phyloP scores from a whole-genome alignment of 495 filamentous ascomycete species.

The Talaromyces borbonicus region DNA sequence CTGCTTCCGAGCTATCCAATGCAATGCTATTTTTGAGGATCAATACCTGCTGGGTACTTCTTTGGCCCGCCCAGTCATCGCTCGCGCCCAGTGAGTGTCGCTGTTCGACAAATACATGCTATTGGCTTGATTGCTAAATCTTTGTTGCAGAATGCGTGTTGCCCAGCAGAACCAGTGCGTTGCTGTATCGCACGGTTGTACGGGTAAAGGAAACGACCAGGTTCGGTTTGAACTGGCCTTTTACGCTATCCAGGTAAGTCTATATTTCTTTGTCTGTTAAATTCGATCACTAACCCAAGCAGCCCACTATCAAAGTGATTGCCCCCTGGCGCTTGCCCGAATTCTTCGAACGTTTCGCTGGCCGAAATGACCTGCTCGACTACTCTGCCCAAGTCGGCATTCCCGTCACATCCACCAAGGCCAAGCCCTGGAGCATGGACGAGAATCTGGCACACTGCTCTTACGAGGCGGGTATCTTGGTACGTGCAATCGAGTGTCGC shows the following conservation, averaged over 20 bases:
- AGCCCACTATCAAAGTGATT: conserved; percentile 75
- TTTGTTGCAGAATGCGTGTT: conserved; percentile 30
- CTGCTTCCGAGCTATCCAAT: conserved; percentile 78
- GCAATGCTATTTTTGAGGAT: conserved; percentile 82
- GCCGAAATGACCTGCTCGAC: conserved; percentile 80
- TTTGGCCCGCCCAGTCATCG: conserved; percentile 83
- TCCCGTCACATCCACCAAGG: conserved; percentile 80
- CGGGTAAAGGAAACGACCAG: conserved; percentile 42
- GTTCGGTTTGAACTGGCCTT: conserved; percentile 70
- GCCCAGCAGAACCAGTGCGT: conserved; percentile 1
- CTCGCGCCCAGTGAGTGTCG: conserved; percentile 61
- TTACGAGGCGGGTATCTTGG: conserved; percentile 78
- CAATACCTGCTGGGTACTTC: conserved; percentile 68
- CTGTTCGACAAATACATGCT: conserved; percentile 18
- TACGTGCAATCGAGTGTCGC: conserved; percentile 42
- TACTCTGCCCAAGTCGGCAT: conserved; percentile 72
- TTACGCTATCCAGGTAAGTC: conserved; percentile 48
- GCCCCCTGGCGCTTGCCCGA: conserved; percentile 79
- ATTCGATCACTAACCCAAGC: conserved; percentile 27
- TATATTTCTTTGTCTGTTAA: conserved; percentile 41
- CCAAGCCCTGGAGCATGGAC: conserved; percentile 71
- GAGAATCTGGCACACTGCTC: conserved; percentile 87
- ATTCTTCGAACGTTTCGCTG: conserved; percentile 75
- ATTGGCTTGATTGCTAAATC: not conserved
- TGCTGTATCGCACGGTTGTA: conserved; percentile 8